A percentile compares a stretch with the other conserved stretches of the same genome.
Conservation (phyloP, 2,329 filamentous ascomycete genomes). For the Allantophomopsis lycopodina region DNA sequence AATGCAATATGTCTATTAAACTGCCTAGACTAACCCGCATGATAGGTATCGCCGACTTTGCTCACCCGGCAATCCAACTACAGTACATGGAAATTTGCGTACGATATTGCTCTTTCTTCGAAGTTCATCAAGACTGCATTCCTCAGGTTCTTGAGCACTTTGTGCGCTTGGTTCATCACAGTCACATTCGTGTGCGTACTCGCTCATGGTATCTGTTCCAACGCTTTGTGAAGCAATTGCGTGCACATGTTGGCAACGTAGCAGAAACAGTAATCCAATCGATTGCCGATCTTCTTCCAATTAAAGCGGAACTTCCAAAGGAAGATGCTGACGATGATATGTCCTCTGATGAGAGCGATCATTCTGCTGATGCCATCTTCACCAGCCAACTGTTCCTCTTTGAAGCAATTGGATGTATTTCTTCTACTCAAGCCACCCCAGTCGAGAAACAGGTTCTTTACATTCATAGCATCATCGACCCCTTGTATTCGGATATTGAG, state of each 20-base stretch:
- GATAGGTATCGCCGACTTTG: constrained; percentile 70
- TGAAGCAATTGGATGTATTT: constrained; percentile 86
- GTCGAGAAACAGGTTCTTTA: constrained; percentile 79
- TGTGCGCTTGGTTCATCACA: constrained; percentile 77
- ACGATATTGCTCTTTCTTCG: constrained; percentile 85
- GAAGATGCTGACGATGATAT: constrained; percentile 78
- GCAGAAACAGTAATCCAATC: constrained; percentile 87
- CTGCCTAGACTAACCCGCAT: constrained; percentile 10
- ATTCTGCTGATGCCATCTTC: constrained; percentile 83
- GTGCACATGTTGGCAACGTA: constrained; percentile 73
- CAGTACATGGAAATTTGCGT: constrained; percentile 99
- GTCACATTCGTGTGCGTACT: constrained; percentile 73
- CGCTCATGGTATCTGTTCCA: constrained; percentile 97
- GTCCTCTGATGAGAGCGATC: constrained; percentile 85
- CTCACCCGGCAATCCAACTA: constrained; percentile 81
- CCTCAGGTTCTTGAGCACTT: constrained; percentile 84
- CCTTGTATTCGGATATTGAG: constrained; percentile 83
- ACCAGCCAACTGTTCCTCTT: constrained; percentile 86
- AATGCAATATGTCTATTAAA: constrained; percentile 2
- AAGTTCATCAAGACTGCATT: constrained; percentile 68
- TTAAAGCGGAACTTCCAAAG: constrained; percentile 77
- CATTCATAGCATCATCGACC: constrained; percentile 75
- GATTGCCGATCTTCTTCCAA: constrained; percentile 73
- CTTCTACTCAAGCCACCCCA: constrained; percentile 65
- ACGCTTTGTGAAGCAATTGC: constrained; percentile 78